phyloP scores from a whole-genome alignment of 2,329 filamentous ascomycete genomes.

The Botrytis fabae region DNA sequence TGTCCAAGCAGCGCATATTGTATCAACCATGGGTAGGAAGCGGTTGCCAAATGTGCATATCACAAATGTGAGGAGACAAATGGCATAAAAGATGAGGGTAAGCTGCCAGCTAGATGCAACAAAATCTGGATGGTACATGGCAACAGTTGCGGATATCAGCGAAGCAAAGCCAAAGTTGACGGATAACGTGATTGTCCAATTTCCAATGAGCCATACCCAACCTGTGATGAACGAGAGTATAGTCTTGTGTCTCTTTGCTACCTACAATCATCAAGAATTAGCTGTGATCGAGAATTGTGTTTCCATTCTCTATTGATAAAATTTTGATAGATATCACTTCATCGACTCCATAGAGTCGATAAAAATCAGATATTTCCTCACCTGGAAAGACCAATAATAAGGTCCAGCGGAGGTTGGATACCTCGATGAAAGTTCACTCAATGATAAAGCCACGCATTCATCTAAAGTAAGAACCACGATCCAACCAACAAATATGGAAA shows the following conservation, averaged over 20 bases:
- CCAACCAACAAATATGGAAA: conserved; percentile 59
- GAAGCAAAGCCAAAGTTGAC: conserved; percentile 72
- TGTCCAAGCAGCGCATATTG: conserved; percentile 56
- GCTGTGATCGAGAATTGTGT: not conserved
- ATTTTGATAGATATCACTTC: not conserved
- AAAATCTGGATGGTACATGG: conserved; percentile 56
- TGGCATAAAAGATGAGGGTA: conserved; percentile 68
- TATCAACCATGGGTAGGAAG: conserved; percentile 64
- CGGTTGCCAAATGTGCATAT: conserved; percentile 68
- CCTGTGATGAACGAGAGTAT: conserved; percentile 70
- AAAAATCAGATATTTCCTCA: not conserved
- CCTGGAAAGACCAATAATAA: conserved; percentile 77
- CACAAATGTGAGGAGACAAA: conserved; percentile 64
- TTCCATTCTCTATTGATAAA: not conserved
- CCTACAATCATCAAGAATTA: conserved; percentile 31
- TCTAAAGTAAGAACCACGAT: conserved; percentile 54
- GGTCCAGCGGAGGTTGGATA: conserved; percentile 77
- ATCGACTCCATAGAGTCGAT: not conserved
- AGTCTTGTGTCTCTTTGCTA: conserved; percentile 61
- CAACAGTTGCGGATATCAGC: conserved; percentile 52
- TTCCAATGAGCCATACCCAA: conserved; percentile 76
- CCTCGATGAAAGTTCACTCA: conserved; percentile 73
- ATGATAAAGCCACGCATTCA: conserved; percentile 67
- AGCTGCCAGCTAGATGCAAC: conserved; percentile 61
- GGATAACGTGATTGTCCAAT: conserved; percentile 80